Conservation (phyloP, 2,329 filamentous ascomycete species). For the Cylindrodendrum hubeiense region DNA sequence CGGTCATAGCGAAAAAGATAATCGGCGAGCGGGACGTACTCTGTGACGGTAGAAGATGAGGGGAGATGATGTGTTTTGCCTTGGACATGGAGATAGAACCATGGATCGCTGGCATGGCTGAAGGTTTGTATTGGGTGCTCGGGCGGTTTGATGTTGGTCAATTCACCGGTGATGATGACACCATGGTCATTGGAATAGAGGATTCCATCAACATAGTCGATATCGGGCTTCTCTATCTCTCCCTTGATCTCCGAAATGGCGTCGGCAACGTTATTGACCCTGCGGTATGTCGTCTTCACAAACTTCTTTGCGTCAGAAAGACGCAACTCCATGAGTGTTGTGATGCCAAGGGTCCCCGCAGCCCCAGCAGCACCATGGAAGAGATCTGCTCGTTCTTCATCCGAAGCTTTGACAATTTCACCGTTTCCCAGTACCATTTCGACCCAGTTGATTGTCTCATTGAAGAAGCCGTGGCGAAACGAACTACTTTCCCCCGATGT, state of each 20-base stretch:
- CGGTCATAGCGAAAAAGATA: constrained; percentile 74
- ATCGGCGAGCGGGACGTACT: constrained; percentile 51
- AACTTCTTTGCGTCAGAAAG: constrained; percentile 65
- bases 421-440: constrained; percentile 74
- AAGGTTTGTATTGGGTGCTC: constrained; percentile 53
- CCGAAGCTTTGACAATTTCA: constrained; percentile 61
- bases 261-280: constrained; percentile 55
- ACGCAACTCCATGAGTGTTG: constrained; percentile 70
- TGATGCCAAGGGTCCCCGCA: constrained; percentile 71
- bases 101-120: constrained; percentile 67
- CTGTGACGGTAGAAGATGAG: constrained; percentile 3
- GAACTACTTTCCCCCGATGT: constrained; percentile 76
- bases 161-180: constrained; percentile 65
- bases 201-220: constrained; percentile 74
- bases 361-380: constrained; percentile 71
- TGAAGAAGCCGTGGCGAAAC: constrained; percentile 76
- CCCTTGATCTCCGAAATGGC: constrained; percentile 57
- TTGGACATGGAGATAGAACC: constrained; percentile 74
- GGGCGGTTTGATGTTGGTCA: constrained; percentile 44
- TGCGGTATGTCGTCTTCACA: constrained; percentile 68
- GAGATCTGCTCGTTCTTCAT: constrained; percentile 62
- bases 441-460: constrained; percentile 70
- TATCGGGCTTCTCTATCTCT: neutral
- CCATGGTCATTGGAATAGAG: constrained; percentile 61
- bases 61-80: constrained; percentile 31